Base-by-base conservation (phyloP, 768 basidiomycete species). In the Aureoboletus auriporus region DNA sequence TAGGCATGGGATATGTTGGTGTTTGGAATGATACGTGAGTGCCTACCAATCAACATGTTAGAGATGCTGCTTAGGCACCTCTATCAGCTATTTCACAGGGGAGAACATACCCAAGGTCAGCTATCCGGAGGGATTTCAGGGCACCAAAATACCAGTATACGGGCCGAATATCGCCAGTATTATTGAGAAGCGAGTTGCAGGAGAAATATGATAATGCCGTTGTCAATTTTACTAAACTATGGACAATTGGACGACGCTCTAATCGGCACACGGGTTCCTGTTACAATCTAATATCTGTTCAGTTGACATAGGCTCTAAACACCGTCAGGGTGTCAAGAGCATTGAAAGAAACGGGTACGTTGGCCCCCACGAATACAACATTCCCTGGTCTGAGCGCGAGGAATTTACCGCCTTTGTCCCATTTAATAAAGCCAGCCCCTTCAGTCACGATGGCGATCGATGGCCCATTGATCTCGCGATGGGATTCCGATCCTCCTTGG, bases 81-180 rank as follows among this genome's bases (percentile, higher is more conserved):
- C 14, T 31, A 16, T 31, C 11, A 62, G 57, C 11, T 66, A 54
- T 45, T 54, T 53, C 42, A 29, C 54, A 7, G 41, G 70, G 50
- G 71, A 67, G 14, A 60, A 71, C 16, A 71, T 82, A 67, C 68
- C 78, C 26, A 17, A 30, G 0, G 80, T 86, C 0, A 59, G 65
- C n/a, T 92, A 92, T 57, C 90, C 90, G 0, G 83, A 90, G 8
- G 89, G 87, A 23, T 93, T 93, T 72, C 91, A 93, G 58, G 82
- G 83, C 36, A 73, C 76, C n/a, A 67, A 71, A 31, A 93, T 93
- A 48, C 89, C 89, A 3, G 83, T 86, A 0, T 47, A 84, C 55
- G 88, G 86, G 0, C 78, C 79, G 13, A 69, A 70, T 0, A 71
- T 93, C 9, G 84, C 80, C 1, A 71, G 77, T 57, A 67, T 92